Percentiles rank a stretch among this genome's conserved stretches.
Evolutionary conservation across 2,329 filamentous ascomycete genomes (phyloP).

Genomic region (Xylariaceae sp.): DNA sequence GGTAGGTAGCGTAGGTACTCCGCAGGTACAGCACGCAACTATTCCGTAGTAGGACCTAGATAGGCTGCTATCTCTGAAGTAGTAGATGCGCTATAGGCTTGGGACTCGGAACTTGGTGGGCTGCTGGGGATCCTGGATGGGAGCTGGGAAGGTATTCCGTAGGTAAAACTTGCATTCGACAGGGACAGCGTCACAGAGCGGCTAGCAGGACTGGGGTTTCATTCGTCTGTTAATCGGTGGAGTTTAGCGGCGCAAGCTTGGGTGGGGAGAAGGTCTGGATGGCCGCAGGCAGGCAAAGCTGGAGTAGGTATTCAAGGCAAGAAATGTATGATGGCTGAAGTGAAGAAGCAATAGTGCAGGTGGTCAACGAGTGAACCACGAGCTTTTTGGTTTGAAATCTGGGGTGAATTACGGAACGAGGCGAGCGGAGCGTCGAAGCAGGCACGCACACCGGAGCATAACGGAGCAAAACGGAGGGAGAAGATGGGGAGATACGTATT

Average conservation of each 20-base stretch:
- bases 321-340: background rate
- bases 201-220: conserved; percentile 38
- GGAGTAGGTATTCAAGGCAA: background rate
- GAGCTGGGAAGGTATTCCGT: background rate
- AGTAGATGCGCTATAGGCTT: background rate
- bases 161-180: conserved; percentile 30
- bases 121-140: conserved; percentile 4
- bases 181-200: conserved; percentile 32
- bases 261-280: conserved; percentile 8
- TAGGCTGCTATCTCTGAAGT: background rate
- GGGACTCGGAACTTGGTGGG: conserved; percentile 3
- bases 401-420: background rate
- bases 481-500: too few species aligned
- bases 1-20: conserved; percentile 5
- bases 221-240: conserved; percentile 34
- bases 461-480: too few species aligned
- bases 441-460: too few species aligned
- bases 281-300: background rate
- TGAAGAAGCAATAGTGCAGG: conserved; percentile 14
- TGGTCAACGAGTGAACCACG: background rate
- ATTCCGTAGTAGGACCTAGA: background rate
- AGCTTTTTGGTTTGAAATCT: background rate
- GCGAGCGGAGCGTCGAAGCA: too few species aligned
- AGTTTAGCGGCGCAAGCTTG: conserved; percentile 27
- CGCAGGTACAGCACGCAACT: too few species aligned